Evolutionary conservation across 1,284 basidiomycete genomes (phyloP).

Genomic region (Apiotrichum mycotoxinovorans): DNA sequence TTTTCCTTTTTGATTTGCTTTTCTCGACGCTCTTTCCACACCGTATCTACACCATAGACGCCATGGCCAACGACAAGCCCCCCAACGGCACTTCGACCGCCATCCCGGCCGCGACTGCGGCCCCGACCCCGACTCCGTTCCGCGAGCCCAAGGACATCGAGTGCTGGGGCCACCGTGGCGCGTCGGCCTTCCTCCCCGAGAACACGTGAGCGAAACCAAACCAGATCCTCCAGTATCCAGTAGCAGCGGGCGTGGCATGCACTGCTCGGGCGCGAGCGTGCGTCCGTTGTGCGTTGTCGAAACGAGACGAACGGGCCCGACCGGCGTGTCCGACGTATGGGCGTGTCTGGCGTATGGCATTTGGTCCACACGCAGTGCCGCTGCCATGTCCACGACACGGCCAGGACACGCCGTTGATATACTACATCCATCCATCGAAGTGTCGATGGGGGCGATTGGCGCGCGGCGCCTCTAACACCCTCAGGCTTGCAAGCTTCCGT

Average conservation of each 20-base stretch:
- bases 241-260: not conserved
- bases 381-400: not conserved
- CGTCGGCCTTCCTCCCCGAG: constrained; percentile 56
- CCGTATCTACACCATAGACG: too few relatives aligned
- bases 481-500: constrained; percentile 83
- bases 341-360: not conserved
- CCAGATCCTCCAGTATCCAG: too few relatives aligned
- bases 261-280: too few relatives aligned
- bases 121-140: not conserved
- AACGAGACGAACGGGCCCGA: too few relatives aligned
- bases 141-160: constrained; percentile 53
- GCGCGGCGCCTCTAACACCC: constrained; percentile 12
- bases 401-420: not conserved
- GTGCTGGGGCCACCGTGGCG: constrained; percentile 93
- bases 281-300: not conserved
- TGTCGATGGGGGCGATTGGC: too few relatives aligned
- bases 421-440: too few relatives aligned
- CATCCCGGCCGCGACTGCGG: not conserved
- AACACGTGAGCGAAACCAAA: constrained; percentile 39
- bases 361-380: not conserved
- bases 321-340: too few relatives aligned
- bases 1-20: too few relatives aligned
- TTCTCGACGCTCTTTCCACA: too few relatives aligned
- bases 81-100: not conserved
- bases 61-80: too few relatives aligned